These are phyloP conservation scores for Myriosclerotinia duriaeana DNA, from an alignment of 2,329 filamentous ascomycete genomes.

Conservation along the genomic window DNA sequence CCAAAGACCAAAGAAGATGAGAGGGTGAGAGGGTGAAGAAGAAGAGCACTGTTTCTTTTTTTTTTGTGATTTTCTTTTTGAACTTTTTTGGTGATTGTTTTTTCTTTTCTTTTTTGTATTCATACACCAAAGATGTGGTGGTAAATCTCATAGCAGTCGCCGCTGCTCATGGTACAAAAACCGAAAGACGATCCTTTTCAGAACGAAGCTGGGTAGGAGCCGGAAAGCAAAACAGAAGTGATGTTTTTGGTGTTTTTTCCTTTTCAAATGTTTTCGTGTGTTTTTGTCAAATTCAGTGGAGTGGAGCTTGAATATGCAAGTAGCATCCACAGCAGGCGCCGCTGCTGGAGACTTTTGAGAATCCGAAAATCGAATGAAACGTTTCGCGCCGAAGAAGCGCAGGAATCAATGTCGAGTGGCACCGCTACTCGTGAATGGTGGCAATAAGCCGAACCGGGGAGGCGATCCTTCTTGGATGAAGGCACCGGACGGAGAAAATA, in stretches of 20 bases:
- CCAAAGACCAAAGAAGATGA: not conserved
- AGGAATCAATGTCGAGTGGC: not conserved
- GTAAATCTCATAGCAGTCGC: not conserved
- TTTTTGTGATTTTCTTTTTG: conserved; percentile 8
- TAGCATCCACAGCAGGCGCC: not conserved
- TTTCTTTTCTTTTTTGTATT: not conserved
- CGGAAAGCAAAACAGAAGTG: not conserved
- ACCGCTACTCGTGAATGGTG: not conserved
- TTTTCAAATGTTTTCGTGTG: not conserved
- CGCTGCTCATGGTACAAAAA: not conserved
- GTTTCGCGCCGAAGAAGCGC: not conserved
- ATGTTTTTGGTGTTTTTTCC: not conserved
- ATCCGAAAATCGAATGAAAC: not conserved
- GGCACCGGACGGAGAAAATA: not conserved
- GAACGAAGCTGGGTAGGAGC: not conserved
- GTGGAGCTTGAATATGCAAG: not conserved
- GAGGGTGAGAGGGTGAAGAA: not conserved
- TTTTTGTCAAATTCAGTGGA: not conserved
- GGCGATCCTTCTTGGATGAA: not conserved
- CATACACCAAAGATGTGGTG: not conserved
- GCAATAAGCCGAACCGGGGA: not conserved
- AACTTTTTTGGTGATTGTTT: not conserved
- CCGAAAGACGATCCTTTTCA: not conserved
- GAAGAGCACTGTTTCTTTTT: not conserved
- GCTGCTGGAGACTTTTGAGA: not conserved